phyloP scores from a whole-genome alignment of 768 basidiomycete species.

The Neoboletus magnificus region DNA sequence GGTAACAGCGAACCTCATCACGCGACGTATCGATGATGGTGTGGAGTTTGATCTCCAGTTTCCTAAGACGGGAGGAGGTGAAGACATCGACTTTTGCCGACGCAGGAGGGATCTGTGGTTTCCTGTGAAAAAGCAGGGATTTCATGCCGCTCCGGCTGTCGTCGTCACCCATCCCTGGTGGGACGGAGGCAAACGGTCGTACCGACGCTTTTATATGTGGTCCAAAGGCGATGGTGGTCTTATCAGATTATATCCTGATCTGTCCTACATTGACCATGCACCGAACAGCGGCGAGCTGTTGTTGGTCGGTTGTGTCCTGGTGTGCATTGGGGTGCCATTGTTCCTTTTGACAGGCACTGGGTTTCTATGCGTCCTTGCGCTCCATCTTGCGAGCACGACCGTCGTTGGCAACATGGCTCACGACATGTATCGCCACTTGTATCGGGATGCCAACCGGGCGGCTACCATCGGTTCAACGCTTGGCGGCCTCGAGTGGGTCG shows the following conservation, averaged over 20 bases:
- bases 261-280: constrained; percentile 42
- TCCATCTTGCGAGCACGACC: constrained; percentile 28
- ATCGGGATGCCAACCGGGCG: constrained; percentile 37
- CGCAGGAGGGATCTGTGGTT: constrained; percentile 41
- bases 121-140: constrained; percentile 36
- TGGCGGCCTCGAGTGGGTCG: constrained; percentile 34
- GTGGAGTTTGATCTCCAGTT: constrained; percentile 46
- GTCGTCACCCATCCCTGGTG: constrained; percentile 59
- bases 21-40: constrained; percentile 43
- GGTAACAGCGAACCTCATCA: constrained; percentile 57
- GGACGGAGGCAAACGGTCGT: constrained; percentile 43
- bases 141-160: constrained; percentile 47
- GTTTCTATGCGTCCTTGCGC: constrained; percentile 14
- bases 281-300: constrained; percentile 51
- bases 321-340: constrained; percentile 9
- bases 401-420: constrained; percentile 43
- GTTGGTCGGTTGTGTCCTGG: constrained; percentile 24
- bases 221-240: constrained; percentile 54
- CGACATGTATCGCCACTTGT: constrained; percentile 49
- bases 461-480: constrained; percentile 34
- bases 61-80: constrained; percentile 63
- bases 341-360: constrained; percentile 12
- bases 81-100: constrained; percentile 60
- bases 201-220: constrained; percentile 59
- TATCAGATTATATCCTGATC: constrained; percentile 44